Conservation (phyloP, 192 early-diverging fungal genomes). For the Coemansia brasiliensis region DNA sequence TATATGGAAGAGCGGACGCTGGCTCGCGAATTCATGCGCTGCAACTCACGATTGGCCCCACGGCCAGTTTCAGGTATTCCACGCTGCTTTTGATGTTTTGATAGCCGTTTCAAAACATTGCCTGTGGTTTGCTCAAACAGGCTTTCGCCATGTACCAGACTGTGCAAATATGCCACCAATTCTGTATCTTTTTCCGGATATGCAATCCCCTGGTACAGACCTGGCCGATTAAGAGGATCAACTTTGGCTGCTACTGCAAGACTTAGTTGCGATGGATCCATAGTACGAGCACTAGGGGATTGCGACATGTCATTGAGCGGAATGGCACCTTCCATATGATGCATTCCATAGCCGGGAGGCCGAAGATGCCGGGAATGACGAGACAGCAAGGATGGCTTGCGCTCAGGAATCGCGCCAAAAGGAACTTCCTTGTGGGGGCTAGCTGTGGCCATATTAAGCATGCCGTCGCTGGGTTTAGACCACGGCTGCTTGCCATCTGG, state of each 20-base stretch:
- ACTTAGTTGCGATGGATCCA: not conserved
- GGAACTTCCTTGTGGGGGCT: conserved; percentile 47
- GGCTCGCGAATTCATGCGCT: conserved; percentile 6
- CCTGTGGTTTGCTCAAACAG: not conserved
- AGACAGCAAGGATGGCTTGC: conserved; percentile 12
- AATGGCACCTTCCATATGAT: conserved; percentile 42
- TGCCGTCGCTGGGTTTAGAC: conserved; percentile 7
- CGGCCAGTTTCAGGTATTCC: not conserved
- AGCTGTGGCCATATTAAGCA: conserved; percentile 12
- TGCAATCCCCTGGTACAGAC: conserved; percentile 37
- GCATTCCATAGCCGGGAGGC: not conserved
- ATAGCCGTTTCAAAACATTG: conserved; percentile 34
- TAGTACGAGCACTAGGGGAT: conserved; percentile 4
- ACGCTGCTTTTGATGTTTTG: conserved; percentile 26
- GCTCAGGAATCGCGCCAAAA: conserved; percentile 47
- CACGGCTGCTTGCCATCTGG: not conserved
- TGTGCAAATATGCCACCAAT: conserved; percentile 36
- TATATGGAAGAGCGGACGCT: conserved; percentile 49
- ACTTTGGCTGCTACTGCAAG: not conserved
- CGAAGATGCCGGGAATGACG: not conserved
- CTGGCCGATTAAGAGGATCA: conserved; percentile 31
- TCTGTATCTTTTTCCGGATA: conserved; percentile 33
- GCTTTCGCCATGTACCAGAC: conserved; percentile 22
- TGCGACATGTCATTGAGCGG: conserved; percentile 30
- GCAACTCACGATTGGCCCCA: not conserved